Base-by-base conservation (phyloP, 1,284 basidiomycete species). In the Pseudozyma sp. region DNA sequence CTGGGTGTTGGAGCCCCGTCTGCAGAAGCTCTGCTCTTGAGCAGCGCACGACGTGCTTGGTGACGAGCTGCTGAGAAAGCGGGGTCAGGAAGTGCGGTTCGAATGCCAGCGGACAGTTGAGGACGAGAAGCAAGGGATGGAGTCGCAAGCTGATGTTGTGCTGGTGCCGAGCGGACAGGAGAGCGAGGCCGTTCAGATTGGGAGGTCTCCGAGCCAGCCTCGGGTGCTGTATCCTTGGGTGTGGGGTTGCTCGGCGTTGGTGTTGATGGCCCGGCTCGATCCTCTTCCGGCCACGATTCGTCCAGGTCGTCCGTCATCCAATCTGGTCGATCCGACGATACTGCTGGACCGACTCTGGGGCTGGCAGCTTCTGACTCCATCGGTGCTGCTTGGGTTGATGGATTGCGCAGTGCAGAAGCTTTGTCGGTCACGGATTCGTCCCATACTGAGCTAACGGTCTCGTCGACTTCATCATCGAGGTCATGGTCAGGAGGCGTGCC, bases 261-360 rank as follows among this genome's bases (percentile, higher is more conserved):
- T 44, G 59, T 39, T 3, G 58, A 11, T 4, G 48, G 45, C 18
- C 13, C 38, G 3, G 52, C 56, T 11, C 44, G 39, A 8, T 61
- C 59, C 3, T 70, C 57, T 10, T 76, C 69, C 18, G 68, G 64
- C 73, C 73, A 76, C 9, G 73, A 71, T 36, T 76, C 73, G 51
- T 76, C 73, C n/a, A 76, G 59, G 35, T 71, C 73, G 18, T 76
- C 73, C 2, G 73, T 76, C 73, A 76, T 76, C 73, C 73, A 76
- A 31, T 68, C 68, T 16, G 73, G 73, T 7, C 48, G 44, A 42
- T 21, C 40, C 11, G 43, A 42, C 25, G 55, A 47, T 16, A 54
- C 35, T 31, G 49, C 18, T 44, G 52, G 25, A 7, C 21, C 16
- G 14, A 38, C 55, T 5, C 18, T 9, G 40, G 54, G 16, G 8